Percentiles rank a stretch among this genome's conserved stretches.
These are phyloP conservation scores for Colletotrichum orchidophilum DNA, from an alignment of 2,329 filamentous ascomycete species.

Conservation along the genomic window DNA sequence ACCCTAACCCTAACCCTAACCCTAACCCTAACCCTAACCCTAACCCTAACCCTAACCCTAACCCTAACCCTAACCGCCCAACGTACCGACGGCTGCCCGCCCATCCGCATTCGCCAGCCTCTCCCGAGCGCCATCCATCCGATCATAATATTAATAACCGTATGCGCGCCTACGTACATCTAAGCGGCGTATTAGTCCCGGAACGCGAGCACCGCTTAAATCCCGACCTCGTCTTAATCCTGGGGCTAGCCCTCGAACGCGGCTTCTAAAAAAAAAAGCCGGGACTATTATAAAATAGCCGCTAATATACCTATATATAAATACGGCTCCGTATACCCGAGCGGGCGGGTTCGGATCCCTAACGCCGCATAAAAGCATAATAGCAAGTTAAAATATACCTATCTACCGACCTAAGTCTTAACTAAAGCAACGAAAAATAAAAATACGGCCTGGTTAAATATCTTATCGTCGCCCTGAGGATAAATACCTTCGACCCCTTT, in stretches of 20 bases:
- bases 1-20: too few relatives aligned
- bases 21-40: too few relatives aligned
- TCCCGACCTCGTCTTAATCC: not conserved
- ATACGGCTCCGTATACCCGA: not conserved
- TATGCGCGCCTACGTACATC: not conserved
- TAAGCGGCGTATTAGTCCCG: not conserved
- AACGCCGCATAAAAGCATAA: not conserved
- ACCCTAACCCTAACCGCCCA: too few relatives aligned
- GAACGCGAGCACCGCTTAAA: not conserved
- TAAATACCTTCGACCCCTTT: not conserved
- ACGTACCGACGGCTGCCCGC: not conserved
- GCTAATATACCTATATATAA: not conserved
- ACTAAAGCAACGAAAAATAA: not conserved
- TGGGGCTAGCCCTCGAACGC: not conserved
- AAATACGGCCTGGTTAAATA: not conserved
- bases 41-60: too few relatives aligned
- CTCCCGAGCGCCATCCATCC: not conserved
- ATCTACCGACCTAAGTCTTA: not conserved
- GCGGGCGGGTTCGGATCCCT: not conserved
- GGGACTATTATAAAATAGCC: not conserved
- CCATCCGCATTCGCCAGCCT: not conserved
- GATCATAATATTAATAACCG: not conserved
- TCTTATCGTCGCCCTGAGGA: too few relatives aligned
- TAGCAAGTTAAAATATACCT: not conserved
- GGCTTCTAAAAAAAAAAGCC: not conserved